A percentile compares a stretch with the other conserved stretches of the same genome.
Conservation (phyloP, 495 filamentous ascomycete genomes). For the Penicillium soppii region DNA sequence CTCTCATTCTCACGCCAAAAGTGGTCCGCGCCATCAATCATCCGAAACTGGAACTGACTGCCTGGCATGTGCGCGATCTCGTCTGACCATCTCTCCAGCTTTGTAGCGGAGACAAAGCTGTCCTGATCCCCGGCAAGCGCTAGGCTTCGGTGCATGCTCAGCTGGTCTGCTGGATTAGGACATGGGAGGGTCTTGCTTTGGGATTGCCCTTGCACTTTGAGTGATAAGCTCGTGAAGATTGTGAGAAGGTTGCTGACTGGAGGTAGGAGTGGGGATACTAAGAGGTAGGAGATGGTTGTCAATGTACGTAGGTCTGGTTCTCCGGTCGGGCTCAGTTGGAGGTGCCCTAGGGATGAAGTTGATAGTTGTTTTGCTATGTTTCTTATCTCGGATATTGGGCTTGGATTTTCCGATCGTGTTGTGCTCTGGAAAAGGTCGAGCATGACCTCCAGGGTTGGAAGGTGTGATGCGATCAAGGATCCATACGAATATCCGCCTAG, state of each 20-base stretch:
- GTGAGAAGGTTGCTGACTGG: constrained; percentile 59
- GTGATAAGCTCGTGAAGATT: constrained; percentile 43
- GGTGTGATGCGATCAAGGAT: constrained; percentile 70
- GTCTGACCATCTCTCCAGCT: constrained; percentile 68
- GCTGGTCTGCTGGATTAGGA: constrained; percentile 48
- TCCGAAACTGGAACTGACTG: constrained; percentile 50
- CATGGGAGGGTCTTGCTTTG: constrained; percentile 40
- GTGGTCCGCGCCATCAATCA: constrained; percentile 72
- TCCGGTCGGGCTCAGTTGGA: constrained; percentile 6
- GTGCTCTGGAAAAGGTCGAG: constrained; percentile 52
- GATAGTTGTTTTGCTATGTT: constrained; percentile 64
- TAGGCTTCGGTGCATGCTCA: constrained; percentile 58
- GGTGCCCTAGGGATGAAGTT: constrained; percentile 22
- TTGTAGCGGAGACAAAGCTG: constrained; percentile 67
- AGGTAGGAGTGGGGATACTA: constrained; percentile 77
- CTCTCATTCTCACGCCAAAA: constrained; percentile 74
- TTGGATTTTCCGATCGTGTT: background rate
- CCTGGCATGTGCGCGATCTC: constrained; percentile 44
- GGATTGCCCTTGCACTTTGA: no score
- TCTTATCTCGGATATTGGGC: constrained; percentile 60
- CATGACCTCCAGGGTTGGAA: constrained; percentile 62
- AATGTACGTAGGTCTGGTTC: constrained; percentile 10
- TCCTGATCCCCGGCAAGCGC: constrained; percentile 75
- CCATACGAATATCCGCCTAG: constrained; percentile 92
- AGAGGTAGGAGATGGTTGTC: constrained; percentile 60